These are phyloP conservation scores for Kurtzmaniella quercitrusa DNA, from an alignment of 1,139 yeast species.

Conservation along the genomic window DNA sequence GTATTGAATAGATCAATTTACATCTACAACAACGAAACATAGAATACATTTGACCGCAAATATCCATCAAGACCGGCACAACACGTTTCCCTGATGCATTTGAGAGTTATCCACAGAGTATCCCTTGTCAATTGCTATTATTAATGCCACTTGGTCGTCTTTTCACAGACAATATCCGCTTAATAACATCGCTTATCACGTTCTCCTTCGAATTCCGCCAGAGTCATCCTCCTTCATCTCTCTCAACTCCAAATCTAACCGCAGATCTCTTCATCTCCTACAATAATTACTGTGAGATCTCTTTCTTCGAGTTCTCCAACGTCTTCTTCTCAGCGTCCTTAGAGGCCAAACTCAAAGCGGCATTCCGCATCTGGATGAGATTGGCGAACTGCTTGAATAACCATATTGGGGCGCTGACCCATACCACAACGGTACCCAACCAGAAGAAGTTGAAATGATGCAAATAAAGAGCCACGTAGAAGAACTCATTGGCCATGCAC, in stretches of 20 bases:
- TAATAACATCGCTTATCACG: too few relatives aligned
- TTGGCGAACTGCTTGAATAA: conserved; percentile 87
- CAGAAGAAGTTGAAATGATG: conserved; percentile 62
- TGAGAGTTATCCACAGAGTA: too few relatives aligned
- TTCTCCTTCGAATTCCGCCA: too few relatives aligned
- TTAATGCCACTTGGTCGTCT: too few relatives aligned
- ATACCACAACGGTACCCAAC: conserved; percentile 63
- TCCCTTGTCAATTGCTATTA: too few relatives aligned
- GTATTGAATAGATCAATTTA: too few relatives aligned
- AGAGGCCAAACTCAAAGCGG: conserved; percentile 76
- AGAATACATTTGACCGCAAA: background rate
- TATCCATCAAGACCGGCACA: background rate
- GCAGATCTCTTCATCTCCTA: too few relatives aligned
- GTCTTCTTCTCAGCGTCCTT: conserved; percentile 61
- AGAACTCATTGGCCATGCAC: conserved; percentile 89
- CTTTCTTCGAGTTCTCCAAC: conserved; percentile 16
- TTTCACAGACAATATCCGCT: too few relatives aligned
- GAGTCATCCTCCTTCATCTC: too few relatives aligned
- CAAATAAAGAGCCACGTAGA: conserved; percentile 85
- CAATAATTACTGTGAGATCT: background rate
- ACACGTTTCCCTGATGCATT: too few relatives aligned
- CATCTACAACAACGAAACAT: background rate
- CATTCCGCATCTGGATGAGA: conserved; percentile 81
- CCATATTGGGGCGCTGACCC: conserved; percentile 80
- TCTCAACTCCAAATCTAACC: too few relatives aligned